Conservation (phyloP, 2,329 filamentous ascomycete genomes). For the Elsinoe arachidis region DNA sequence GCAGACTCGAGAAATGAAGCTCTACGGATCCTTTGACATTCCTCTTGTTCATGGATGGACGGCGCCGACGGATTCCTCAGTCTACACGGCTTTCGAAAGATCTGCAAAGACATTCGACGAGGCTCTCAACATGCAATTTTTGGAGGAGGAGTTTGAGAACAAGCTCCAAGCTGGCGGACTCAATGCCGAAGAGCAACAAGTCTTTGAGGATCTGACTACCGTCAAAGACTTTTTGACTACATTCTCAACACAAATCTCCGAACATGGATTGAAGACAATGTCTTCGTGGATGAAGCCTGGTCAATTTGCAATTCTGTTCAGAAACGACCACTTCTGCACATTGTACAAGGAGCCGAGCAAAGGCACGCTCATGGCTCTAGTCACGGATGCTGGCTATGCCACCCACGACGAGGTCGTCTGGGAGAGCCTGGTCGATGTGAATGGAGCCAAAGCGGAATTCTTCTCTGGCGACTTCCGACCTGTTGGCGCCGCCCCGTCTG, state of each 20-base stretch:
- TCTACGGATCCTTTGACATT: conserved; percentile 83
- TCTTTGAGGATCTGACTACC: conserved; percentile 72
- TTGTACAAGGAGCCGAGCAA: conserved; percentile 80
- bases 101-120: conserved; percentile 83
- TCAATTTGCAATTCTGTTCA: conserved; percentile 81
- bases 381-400: conserved; percentile 88
- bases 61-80: conserved; percentile 57
- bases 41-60: conserved; percentile 92
- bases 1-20: conserved; percentile 74
- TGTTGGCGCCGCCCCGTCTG: conserved; percentile 53
- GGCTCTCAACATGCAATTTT: conserved; percentile 78
- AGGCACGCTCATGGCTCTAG: conserved; percentile 66
- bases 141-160: conserved; percentile 77
- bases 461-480: conserved; percentile 83
- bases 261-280: conserved; percentile 69
- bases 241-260: conserved; percentile 80
- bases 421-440: conserved; percentile 87
- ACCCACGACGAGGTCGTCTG: conserved; percentile 86
- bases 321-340: conserved; percentile 95
- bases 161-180: conserved; percentile 61
- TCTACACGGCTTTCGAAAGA: conserved; percentile 60
- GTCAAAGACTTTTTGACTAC: conserved; percentile 75
- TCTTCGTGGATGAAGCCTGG: conserved; percentile 62
- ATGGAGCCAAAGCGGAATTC: conserved; percentile 71
- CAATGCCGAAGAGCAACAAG: conserved; percentile 62